A percentile compares a stretch with the other conserved stretches of the same genome.
Evolutionary conservation across 176 grass and related monocot species (phyloP).

Genomic region (Musa acuminata): DNA sequence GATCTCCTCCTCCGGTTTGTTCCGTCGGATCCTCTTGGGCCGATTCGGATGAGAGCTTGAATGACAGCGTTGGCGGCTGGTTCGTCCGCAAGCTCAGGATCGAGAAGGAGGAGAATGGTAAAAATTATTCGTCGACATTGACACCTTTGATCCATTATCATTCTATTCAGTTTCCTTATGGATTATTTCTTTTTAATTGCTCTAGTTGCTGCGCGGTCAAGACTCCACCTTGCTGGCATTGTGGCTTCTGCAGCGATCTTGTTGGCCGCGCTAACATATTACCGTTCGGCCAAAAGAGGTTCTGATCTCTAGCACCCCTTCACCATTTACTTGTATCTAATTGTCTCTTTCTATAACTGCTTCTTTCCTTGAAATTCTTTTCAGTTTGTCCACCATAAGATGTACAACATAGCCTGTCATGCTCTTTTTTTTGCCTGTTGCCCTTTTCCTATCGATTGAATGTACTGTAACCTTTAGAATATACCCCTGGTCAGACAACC

Average conservation of each 20-base stretch:
- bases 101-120: constrained; percentile 21
- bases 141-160: not conserved
- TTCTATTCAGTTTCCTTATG: not conserved
- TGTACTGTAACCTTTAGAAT: not conserved
- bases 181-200: not conserved
- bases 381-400: too few relatives aligned
- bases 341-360: not conserved
- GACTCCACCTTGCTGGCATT: constrained; percentile 32
- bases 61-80: constrained; percentile 40
- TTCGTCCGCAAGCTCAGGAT: not conserved
- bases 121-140: not conserved
- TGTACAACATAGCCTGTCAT: not conserved
- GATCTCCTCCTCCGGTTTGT: not conserved
- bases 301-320: not conserved
- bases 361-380: not conserved
- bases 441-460: not conserved
- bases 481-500: not conserved
- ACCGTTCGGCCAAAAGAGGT: constrained; percentile 40
- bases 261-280: constrained; percentile 49
- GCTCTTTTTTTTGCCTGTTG: not conserved
- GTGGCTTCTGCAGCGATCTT: constrained; percentile 45
- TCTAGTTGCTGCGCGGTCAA: constrained; percentile 40
- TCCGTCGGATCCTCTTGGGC: constrained; percentile 24
- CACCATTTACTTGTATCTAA: not conserved
- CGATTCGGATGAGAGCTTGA: constrained; percentile 2